Conservation (phyloP, 306 rosid genomes). For the Senna siamea region DNA sequence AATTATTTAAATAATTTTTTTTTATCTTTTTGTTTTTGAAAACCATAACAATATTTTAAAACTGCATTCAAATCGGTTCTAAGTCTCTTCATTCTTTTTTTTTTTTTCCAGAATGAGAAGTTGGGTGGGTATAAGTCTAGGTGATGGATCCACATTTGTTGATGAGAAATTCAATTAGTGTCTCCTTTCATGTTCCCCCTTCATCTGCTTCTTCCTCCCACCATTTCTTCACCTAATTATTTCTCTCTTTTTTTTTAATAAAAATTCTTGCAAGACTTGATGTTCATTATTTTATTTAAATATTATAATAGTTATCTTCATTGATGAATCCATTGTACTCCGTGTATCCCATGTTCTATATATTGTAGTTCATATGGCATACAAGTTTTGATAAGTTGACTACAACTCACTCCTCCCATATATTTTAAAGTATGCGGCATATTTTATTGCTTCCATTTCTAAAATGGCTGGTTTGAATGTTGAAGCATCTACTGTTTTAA, state of each 20-base stretch:
- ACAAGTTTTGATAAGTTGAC: slow-evolving; percentile 38
- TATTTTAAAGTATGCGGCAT: not conserved
- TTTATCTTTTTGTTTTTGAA: too few relatives aligned
- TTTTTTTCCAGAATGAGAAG: not conserved
- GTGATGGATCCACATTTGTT: not conserved
- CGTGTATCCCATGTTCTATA: slow-evolving; percentile 32
- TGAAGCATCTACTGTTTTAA: not conserved
- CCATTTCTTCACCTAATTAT: slow-evolving; percentile 1
- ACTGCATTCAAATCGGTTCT: too few relatives aligned
- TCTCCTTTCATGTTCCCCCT: slow-evolving; percentile 15
- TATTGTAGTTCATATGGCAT: not conserved
- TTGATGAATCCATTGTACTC: slow-evolving; percentile 25
- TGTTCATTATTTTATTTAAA: not conserved
- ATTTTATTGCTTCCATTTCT: not conserved
- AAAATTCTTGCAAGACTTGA: not conserved
- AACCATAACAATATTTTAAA: too few relatives aligned
- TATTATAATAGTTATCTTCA: not conserved
- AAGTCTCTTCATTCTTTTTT: too few relatives aligned
- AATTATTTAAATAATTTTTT: too few relatives aligned
- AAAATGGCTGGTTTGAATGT: not conserved
- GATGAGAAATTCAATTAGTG: slow-evolving; percentile 1
- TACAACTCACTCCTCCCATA: not conserved
- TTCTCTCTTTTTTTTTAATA: not conserved
- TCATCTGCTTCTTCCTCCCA: not conserved
- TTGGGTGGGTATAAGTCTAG: not conserved